phyloP scores from a whole-genome alignment of 2,329 filamentous ascomycete genomes.

The Xylariaceae sp. region DNA sequence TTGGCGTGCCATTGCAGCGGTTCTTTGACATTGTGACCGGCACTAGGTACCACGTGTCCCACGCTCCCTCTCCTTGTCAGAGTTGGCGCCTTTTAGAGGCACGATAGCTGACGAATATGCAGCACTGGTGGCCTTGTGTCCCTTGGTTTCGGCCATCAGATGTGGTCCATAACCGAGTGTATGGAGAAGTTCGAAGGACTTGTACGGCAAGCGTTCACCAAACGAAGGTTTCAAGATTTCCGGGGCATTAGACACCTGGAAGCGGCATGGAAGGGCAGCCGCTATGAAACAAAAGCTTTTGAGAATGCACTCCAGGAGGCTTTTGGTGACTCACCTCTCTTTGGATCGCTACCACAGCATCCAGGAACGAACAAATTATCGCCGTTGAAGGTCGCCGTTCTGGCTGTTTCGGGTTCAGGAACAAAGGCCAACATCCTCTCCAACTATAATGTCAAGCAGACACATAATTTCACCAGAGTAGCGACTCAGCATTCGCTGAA shows the following conservation, averaged over 20 bases:
- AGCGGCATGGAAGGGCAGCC: too few relatives aligned
- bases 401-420: neutral
- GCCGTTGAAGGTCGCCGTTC: neutral
- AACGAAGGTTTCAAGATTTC: too few relatives aligned
- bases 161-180: neutral
- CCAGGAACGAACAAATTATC: neutral
- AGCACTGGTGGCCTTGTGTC: constrained; percentile 2
- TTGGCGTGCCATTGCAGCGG: neutral
- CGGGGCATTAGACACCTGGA: too few relatives aligned
- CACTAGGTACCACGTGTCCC: neutral
- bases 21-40: constrained; percentile 2
- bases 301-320: neutral
- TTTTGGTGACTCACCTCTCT: neutral
- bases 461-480: too few relatives aligned
- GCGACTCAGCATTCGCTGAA: too few relatives aligned
- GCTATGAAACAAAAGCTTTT: too few relatives aligned
- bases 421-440: neutral
- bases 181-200: neutral
- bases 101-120: neutral
- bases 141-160: neutral
- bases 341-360: too few relatives aligned
- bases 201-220: neutral
- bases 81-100: neutral
- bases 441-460: constrained; percentile 2
- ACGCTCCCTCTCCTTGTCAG: too few relatives aligned